phyloP scores from a whole-genome alignment of 768 basidiomycete species.

The Xerocomus spinulosus region DNA sequence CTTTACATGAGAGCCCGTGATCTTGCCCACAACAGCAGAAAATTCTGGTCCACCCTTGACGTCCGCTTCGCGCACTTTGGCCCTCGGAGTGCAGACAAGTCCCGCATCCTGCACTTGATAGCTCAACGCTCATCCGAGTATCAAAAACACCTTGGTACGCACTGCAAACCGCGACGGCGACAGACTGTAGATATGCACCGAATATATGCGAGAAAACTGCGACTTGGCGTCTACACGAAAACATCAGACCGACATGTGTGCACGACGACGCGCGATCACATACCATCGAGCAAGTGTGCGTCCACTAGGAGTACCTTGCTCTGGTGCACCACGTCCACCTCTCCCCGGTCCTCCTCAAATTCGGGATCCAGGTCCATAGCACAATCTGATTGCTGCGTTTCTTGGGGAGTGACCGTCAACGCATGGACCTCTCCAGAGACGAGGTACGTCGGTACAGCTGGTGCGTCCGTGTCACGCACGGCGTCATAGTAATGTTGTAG shows the following conservation, averaged over 20 bases:
- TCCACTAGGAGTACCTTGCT: slow-evolving; percentile 54
- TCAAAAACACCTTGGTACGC: neutral
- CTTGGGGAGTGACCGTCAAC: slow-evolving; percentile 8
- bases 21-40: slow-evolving; percentile 36
- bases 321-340: slow-evolving; percentile 41
- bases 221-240: slow-evolving; percentile 43
- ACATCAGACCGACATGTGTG: neutral
- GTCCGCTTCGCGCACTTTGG: slow-evolving; percentile 32
- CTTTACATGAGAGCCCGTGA: slow-evolving; percentile 43
- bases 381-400: slow-evolving; percentile 7
- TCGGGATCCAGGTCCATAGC: slow-evolving; percentile 35
- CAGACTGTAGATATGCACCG: slow-evolving; percentile 66
- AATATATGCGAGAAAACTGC: slow-evolving; percentile 48
- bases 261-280: slow-evolving; percentile 17
- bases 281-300: slow-evolving; percentile 63
- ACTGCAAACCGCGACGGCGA: slow-evolving; percentile 60
- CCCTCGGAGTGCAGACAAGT: slow-evolving; percentile 35
- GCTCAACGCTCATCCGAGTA: neutral
- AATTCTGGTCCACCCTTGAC: slow-evolving; percentile 18
- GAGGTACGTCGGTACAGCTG: slow-evolving; percentile 60
- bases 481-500: slow-evolving; percentile 54
- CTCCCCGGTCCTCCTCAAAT: slow-evolving; percentile 37
- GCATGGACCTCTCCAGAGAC: slow-evolving; percentile 51
- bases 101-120: slow-evolving; percentile 38
- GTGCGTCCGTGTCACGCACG: slow-evolving; percentile 30